phyloP scores from a whole-genome alignment of 1,284 basidiomycete species.

The Cystobasidium slooffiae region DNA sequence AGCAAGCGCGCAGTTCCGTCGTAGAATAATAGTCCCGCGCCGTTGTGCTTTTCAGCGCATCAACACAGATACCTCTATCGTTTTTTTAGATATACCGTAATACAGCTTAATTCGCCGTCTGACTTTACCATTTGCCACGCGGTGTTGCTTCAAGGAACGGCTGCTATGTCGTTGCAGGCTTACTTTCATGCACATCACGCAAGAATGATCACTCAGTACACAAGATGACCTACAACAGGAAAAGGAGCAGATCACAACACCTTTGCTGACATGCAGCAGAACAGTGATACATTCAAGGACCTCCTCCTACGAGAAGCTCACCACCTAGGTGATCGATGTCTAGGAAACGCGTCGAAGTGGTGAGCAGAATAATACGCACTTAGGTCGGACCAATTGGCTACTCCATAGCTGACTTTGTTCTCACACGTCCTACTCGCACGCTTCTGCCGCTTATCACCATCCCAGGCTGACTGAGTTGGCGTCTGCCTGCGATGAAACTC shows the following conservation, averaged over 20 bases:
- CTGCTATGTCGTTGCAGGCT: no score
- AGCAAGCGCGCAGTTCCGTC: slow-evolving; percentile 9
- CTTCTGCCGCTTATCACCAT: background rate
- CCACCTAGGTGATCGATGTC: slow-evolving; percentile 41
- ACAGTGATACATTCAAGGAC: background rate
- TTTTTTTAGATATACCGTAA: background rate
- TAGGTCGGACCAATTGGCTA: background rate
- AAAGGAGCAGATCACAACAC: background rate
- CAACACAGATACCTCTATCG: background rate
- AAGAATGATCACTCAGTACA: no score
- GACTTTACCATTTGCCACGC: no score
- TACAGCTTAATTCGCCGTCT: no score
- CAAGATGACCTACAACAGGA: background rate
- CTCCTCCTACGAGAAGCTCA: slow-evolving; percentile 3
- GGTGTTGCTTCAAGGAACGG: no score
- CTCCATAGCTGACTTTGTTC: background rate
- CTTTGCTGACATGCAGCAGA: background rate
- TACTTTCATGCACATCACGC: no score
- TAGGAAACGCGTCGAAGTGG: slow-evolving; percentile 41
- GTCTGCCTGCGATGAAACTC: background rate
- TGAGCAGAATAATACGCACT: background rate
- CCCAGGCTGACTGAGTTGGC: slow-evolving; percentile 33
- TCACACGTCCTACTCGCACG: background rate
- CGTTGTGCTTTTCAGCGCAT: background rate
- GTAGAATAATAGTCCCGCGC: background rate